phyloP scores from a whole-genome alignment of 495 filamentous ascomycete genomes.

The Penicillium canescens region DNA sequence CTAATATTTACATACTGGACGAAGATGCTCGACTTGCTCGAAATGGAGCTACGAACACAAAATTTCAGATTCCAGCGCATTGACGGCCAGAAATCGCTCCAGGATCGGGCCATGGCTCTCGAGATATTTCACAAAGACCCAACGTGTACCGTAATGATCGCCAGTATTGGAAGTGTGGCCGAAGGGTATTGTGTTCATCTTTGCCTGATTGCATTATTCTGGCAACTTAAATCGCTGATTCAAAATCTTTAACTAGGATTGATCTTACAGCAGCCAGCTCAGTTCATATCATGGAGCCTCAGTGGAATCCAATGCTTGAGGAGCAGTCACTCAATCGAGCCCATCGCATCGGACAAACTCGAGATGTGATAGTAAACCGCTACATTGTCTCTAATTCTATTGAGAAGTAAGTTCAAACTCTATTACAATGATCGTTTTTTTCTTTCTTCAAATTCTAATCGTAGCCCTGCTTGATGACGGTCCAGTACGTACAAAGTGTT shows the following conservation, averaged over 20 bases:
- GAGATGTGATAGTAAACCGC: conserved; percentile 39
- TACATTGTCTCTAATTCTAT: conserved; percentile 47
- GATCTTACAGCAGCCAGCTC: conserved; percentile 6
- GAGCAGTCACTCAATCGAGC: conserved; percentile 50
- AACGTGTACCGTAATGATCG: neutral
- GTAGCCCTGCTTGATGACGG: too few relatives aligned
- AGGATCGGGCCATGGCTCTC: neutral
- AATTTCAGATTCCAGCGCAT: neutral
- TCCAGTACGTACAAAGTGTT: neutral
- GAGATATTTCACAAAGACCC: neutral
- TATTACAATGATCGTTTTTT: too few relatives aligned
- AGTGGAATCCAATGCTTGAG: conserved; percentile 55
- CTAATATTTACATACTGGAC: too few relatives aligned
- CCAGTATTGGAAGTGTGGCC: neutral
- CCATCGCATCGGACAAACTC: conserved; percentile 45
- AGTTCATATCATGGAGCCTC: conserved; percentile 21
- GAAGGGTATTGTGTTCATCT: neutral
- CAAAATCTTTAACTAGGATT: neutral
- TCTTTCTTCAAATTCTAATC: too few relatives aligned
- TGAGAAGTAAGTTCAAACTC: conserved; percentile 37
- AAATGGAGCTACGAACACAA: too few relatives aligned
- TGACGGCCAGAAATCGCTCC: neutral
- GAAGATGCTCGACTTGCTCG: too few relatives aligned
- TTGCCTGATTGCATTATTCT: too few relatives aligned
- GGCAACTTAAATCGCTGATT: too few relatives aligned